Evolutionary conservation across 441 rosid species (phyloP).

Genomic region (Eruca vesicaria): DNA sequence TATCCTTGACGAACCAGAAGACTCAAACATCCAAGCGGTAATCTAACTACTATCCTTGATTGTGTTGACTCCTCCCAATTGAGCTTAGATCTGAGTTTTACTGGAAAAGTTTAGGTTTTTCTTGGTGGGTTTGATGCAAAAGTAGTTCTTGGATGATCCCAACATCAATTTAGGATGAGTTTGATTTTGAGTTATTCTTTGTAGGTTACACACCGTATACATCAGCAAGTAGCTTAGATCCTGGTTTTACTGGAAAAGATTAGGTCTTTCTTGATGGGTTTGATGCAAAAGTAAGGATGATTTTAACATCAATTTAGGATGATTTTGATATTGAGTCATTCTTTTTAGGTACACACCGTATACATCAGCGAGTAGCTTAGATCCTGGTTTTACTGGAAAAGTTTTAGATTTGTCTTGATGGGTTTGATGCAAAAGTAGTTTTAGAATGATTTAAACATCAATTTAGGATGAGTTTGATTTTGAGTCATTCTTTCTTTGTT

Average conservation of each 20-base stretch:
- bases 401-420: not conserved
- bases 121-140: not conserved
- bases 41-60: not conserved
- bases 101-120: not conserved
- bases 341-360: too few relatives aligned
- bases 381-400: not conserved
- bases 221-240: conserved; percentile 67
- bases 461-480: not conserved
- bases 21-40: conserved; percentile 76
- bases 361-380: too few relatives aligned
- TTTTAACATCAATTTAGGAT: too few relatives aligned
- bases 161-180: not conserved
- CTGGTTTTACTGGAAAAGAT: too few relatives aligned
- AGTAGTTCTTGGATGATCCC: not conserved
- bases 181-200: not conserved
- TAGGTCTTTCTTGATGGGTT: too few relatives aligned
- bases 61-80: not conserved
- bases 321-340: too few relatives aligned
- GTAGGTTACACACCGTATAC: conserved; percentile 86
- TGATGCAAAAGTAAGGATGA: too few relatives aligned
- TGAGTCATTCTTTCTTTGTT: not conserved
- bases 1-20: conserved; percentile 87
- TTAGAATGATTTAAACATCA: not conserved
- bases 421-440: not conserved
- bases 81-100: conserved; percentile 13